Evolutionary conservation across 306 rosid genomes (phyloP), one percentile per base, ranked within the genome.

Genomic region (Luffa acutangula): DNA sequence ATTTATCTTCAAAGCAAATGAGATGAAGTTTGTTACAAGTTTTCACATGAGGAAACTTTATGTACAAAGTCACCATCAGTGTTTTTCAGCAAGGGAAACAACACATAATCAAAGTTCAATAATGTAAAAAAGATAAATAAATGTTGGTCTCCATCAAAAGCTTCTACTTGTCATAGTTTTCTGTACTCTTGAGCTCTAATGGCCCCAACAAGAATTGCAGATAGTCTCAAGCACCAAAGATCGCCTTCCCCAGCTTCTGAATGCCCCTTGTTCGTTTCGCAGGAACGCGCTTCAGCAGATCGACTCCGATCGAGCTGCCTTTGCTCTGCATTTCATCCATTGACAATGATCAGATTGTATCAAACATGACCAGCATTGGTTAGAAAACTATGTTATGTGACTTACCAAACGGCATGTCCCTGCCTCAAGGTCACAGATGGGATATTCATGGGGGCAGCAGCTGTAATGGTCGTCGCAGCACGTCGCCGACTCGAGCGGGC

Each of bases 381-480:
- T 45, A 71, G 13, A 71, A 71, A 45, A 46, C 11, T 46, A 48
- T 46, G 41, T 14, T 9, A 46, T 45, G 12, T 45, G 58, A 48
- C 67, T 80, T 92, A 94, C 97, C 91, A 81, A 20, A 48, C 67
- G 86, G 86, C 97, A 95, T 65, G 97, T 79, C 83, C 86, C 93
- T 7, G 90, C 85, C 0, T 17, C 46, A 45, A 82, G 65, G 79
- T 92, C 97, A 11, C 97, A 95, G 53, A 95, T 45, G 3, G 98
- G 98, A 75, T 83, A 95, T 1, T 90, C 97, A 3, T 81, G 84
- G 37, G 98, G 98, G 76, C 98, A 95, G 69, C 98, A 95, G 42
- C 96, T 95, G 65, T 75, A 75, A 21, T 85, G 80, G 48, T 95
- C 98, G 2, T 86, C 96, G 9, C 97, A 95, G 74, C 95, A 95